Base-by-base conservation (phyloP, 306 rosid genomes). In the Corylus heterophylla region DNA sequence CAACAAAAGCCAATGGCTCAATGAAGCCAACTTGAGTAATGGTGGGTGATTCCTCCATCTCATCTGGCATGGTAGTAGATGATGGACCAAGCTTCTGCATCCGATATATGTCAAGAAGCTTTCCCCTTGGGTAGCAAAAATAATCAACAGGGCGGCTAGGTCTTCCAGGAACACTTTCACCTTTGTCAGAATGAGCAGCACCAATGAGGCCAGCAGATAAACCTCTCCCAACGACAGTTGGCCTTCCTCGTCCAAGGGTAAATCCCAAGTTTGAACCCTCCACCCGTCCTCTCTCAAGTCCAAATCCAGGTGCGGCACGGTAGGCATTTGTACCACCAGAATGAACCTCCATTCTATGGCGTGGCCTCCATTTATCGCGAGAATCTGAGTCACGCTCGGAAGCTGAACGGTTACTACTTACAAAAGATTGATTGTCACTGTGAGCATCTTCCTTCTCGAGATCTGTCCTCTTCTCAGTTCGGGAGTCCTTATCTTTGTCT, bases 281-380 rank as follows among this genome's bases (percentile, higher is more conserved):
- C 39, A 50, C 85, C 52, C 84, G 86, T 74, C 92, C 92, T 82
- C 79, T 86, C 73, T 84, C 90, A 20, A 54, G 78, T 69, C 86
- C 88, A 73, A 89, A 89, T 71, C 92, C 92, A 56, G 92, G 90
- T 56, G 92, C 89, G 69, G 87, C 90, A 37, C 92, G 92, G 54
- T 85, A 76, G 39, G 87, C 69, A 56, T 85, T 78, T 42, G 86
- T 80, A 52, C 86, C 85, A 71, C 83, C 83, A 22, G 92, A 49
- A 51, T 89, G 87, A 78, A 59, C 82, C 61, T 89, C 92, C 87
- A 88, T 82, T 54, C 89, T 82, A 76, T 89, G 90, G 77, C 92
- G 92, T 55, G 92, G 92, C 84, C 92, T 86, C 92, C 92, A 89
- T 86, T 89, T 89, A 82, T 89, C 92, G 44, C 89, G 87, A 44